These are phyloP conservation scores for Domatiomyces globalis DNA, from an alignment of 2,329 filamentous ascomycete genomes.

Conservation along the genomic window DNA sequence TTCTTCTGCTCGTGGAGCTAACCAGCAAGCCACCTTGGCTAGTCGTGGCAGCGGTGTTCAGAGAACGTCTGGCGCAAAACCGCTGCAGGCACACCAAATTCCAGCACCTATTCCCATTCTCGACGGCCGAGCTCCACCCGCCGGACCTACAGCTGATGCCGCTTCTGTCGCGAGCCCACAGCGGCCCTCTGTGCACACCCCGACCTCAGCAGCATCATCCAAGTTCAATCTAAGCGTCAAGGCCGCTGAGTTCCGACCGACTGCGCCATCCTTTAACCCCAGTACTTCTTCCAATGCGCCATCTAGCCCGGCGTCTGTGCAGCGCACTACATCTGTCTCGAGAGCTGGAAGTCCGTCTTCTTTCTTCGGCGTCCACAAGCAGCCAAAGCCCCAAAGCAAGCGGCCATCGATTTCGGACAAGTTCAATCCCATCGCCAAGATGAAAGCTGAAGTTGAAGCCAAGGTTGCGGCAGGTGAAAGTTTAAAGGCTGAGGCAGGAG, in stretches of 20 bases:
- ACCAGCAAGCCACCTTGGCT: constrained; percentile 24
- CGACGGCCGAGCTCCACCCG: constrained; percentile 58
- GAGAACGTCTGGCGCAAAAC: neutral
- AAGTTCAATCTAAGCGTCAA: constrained; percentile 42
- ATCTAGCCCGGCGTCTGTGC: constrained; percentile 56
- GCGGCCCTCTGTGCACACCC: constrained; percentile 36
- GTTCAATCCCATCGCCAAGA: constrained; percentile 54
- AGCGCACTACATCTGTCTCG: constrained; percentile 37
- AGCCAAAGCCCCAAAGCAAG: constrained; percentile 48
- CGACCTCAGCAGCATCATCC: constrained; percentile 37
- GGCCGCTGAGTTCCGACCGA: constrained; percentile 68
- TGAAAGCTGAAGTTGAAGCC: constrained; percentile 48
- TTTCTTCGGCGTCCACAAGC: constrained; percentile 59
- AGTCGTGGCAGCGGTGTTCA: constrained; percentile 7
- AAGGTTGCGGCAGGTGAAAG: constrained; percentile 3
- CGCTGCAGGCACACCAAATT: constrained; percentile 19
- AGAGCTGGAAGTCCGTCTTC: constrained; percentile 35
- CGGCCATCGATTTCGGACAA: constrained; percentile 39
- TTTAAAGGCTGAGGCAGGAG: neutral
- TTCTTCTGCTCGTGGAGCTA: constrained; percentile 12
- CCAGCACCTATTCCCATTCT: constrained; percentile 44
- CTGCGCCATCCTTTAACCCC: constrained; percentile 69
- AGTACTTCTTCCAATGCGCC: constrained; percentile 44
- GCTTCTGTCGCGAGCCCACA: constrained; percentile 26
- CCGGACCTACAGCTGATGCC: constrained; percentile 52